Conservation (phyloP, 306 rosid genomes). For the Sindora glabra region DNA sequence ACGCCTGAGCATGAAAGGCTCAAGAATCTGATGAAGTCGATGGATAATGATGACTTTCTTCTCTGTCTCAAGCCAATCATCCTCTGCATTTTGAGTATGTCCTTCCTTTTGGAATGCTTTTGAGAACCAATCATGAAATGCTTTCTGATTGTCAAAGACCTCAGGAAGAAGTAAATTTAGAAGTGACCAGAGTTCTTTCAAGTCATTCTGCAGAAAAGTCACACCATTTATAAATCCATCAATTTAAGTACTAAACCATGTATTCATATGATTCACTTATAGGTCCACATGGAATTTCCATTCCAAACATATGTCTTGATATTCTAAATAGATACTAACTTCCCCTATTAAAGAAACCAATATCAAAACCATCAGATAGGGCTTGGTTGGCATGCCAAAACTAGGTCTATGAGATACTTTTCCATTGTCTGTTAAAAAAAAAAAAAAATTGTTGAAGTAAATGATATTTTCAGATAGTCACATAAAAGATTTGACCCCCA, state of each 20-base stretch:
- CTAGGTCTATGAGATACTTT: neutral
- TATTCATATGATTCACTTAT: constrained; percentile 4
- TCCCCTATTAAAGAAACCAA: neutral
- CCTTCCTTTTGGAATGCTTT: constrained; percentile 93
- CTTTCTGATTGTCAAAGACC: constrained; percentile 94
- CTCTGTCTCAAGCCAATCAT: constrained; percentile 99
- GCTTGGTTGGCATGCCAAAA: too few species aligned
- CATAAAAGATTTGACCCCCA: neutral
- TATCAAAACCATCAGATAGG: too few species aligned
- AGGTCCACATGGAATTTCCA: constrained; percentile 2
- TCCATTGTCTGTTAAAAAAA: too few species aligned
- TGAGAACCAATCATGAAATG: constrained; percentile 98
- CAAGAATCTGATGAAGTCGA: constrained; percentile 98
- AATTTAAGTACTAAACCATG: neutral
- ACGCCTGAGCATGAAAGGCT: constrained; percentile 98
- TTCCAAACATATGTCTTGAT: neutral
- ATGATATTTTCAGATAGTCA: neutral
- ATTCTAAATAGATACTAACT: neutral
- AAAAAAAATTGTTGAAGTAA: too few species aligned
- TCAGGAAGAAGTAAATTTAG: constrained; percentile 96
- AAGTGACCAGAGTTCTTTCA: constrained; percentile 98
- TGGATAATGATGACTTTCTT: constrained; percentile 92
- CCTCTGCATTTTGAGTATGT: constrained; percentile 69
- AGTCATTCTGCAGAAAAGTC: constrained; percentile 72
- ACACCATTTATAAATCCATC: constrained; percentile 13